These are phyloP conservation scores for Carex parvula DNA, from an alignment of 176 grass and related monocot species.

Conservation along the genomic window DNA sequence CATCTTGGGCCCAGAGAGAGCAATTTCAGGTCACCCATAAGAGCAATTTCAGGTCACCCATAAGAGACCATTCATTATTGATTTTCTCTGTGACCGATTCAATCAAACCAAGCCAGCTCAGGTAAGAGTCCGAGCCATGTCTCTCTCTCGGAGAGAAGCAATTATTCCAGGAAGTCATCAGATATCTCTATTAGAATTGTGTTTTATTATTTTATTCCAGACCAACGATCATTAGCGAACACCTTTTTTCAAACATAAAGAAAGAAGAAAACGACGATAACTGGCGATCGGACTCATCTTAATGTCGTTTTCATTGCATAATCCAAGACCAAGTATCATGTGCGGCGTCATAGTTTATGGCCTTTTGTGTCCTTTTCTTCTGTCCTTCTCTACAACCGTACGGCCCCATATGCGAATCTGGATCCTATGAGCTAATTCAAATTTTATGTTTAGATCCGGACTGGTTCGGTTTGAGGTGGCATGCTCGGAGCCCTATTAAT, in stretches of 20 bases:
- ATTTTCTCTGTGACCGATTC: no score
- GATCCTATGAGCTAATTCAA: no score
- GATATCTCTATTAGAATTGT: not conserved
- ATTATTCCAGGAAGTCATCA: not conserved
- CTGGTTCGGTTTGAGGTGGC: no score
- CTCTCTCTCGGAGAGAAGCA: not conserved
- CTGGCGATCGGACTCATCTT: not conserved
- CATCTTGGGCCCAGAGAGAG: no score
- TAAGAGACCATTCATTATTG: no score
- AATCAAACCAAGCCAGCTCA: no score
- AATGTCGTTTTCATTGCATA: not conserved
- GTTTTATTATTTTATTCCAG: not conserved
- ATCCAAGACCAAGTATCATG: slow-evolving; percentile 16
- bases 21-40: no score
- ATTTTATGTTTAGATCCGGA: no score
- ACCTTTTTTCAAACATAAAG: not conserved
- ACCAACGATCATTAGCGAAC: not conserved
- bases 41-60: no score
- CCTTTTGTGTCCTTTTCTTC: slow-evolving; percentile 9
- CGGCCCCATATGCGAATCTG: no score
- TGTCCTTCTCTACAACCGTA: not conserved
- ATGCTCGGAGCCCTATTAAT: no score
- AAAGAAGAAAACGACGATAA: not conserved
- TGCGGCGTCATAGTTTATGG: not conserved
- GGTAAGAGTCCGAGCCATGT: not conserved